Percentiles rank a stretch among this genome's conserved stretches.
Evolutionary conservation across 352 stramenopile species (phyloP).

Genomic region (Pythium insidiosum): DNA sequence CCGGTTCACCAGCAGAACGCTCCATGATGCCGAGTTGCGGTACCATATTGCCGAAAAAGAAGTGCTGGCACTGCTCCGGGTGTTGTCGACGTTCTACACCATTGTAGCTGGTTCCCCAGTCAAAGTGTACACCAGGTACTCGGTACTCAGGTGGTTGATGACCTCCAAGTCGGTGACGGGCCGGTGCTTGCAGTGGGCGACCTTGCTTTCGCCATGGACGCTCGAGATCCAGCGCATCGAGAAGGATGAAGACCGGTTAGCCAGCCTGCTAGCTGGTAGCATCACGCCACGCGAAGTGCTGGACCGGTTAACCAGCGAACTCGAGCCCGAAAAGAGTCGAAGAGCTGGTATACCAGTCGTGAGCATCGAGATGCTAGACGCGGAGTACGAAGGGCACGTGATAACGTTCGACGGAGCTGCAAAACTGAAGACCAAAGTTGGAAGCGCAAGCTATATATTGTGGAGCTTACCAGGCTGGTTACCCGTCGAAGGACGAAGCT

Average conservation of each 20-base stretch:
- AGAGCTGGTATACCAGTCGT: no score
- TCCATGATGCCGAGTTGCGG: slow-evolving; percentile 10
- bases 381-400: no score
- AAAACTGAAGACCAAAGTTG: no score
- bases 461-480: no score
- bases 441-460: no score
- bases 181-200: slow-evolving; percentile 8
- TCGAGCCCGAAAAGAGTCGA: no score
- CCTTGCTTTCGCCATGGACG: not conserved
- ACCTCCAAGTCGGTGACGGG: slow-evolving; percentile 6
- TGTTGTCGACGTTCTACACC: slow-evolving; percentile 2
- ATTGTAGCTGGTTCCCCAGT: slow-evolving; percentile 1
- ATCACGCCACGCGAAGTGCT: not conserved
- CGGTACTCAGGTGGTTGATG: slow-evolving; percentile 9
- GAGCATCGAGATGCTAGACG: no score
- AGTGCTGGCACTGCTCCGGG: slow-evolving; percentile 6
- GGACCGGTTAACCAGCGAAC: no score
- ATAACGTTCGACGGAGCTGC: no score
- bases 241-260: not conserved
- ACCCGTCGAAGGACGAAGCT: no score
- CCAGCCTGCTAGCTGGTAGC: not conserved
- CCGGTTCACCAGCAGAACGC: slow-evolving; percentile 9
- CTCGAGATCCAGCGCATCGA: not conserved
- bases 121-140: slow-evolving; percentile 7
- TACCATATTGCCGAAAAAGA: slow-evolving; percentile 14